Evolutionary conservation across 805 yeast genomes (phyloP).

Genomic region (Saturnispora galanensis): DNA sequence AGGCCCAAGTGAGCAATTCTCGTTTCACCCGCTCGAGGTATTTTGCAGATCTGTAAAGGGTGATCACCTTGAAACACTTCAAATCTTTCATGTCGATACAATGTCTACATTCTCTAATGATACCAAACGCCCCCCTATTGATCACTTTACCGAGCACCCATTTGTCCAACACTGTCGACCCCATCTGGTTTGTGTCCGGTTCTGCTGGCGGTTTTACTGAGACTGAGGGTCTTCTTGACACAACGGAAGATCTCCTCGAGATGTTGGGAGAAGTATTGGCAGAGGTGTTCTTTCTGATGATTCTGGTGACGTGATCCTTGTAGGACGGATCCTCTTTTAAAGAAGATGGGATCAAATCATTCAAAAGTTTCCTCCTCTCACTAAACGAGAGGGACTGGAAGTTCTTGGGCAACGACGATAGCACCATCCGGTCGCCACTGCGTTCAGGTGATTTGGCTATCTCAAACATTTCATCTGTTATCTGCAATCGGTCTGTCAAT

Average conservation of each 20-base stretch:
- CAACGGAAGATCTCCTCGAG: slow-evolving; percentile 6
- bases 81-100: slow-evolving; percentile 12
- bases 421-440: slow-evolving; percentile 31
- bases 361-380: slow-evolving; percentile 33
- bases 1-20: slow-evolving; percentile 70
- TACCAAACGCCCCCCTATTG: slow-evolving; percentile 89
- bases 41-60: slow-evolving; percentile 31
- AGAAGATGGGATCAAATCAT: slow-evolving; percentile 21
- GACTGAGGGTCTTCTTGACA: slow-evolving; percentile 15
- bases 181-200: slow-evolving; percentile 44
- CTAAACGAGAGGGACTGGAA: slow-evolving; percentile 44
- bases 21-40: slow-evolving; percentile 49
- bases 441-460: slow-evolving; percentile 26
- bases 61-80: slow-evolving; percentile 25
- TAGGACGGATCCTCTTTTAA: slow-evolving; percentile 22
- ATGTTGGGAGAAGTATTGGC: slow-evolving; percentile 9
- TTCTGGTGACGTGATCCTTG: slow-evolving; percentile 23
- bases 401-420: slow-evolving; percentile 38
- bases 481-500: slow-evolving; percentile 8
- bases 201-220: slow-evolving; percentile 10
- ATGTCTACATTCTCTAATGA: slow-evolving; percentile 38
- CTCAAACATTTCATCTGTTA: slow-evolving; percentile 16
- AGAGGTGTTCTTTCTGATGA: slow-evolving; percentile 21
- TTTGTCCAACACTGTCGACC: slow-evolving; percentile 49
- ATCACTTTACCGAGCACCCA: slow-evolving; percentile 58